phyloP scores from a whole-genome alignment of 768 basidiomycete species.

The Lactarius evosmus region DNA sequence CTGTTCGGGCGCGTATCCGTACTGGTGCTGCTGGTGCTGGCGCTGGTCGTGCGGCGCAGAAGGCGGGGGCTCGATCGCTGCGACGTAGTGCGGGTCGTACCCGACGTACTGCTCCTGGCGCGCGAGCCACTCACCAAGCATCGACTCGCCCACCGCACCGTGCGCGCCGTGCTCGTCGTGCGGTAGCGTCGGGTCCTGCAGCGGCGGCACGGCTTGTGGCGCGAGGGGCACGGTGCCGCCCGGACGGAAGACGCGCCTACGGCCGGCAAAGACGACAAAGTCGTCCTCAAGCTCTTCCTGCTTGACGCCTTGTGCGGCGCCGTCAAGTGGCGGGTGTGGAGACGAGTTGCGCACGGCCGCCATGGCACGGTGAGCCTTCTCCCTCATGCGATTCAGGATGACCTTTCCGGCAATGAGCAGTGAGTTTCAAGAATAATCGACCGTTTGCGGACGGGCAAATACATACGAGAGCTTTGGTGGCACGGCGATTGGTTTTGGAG shows the following conservation, averaged over 20 bases:
- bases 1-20: conserved; percentile 15
- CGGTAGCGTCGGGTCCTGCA: background rate
- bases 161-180: conserved; percentile 10
- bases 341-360: conserved; percentile 40
- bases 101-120: conserved; percentile 12
- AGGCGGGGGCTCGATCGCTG: conserved; percentile 12
- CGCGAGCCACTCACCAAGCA: conserved; percentile 21
- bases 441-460: background rate
- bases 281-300: conserved; percentile 60
- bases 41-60: background rate
- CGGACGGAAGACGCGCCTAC: conserved; percentile 56
- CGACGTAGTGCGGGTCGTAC: conserved; percentile 13
- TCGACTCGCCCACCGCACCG: background rate
- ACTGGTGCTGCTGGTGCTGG: conserved; percentile 12
- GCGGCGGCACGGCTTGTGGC: background rate
- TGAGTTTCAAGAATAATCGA: background rate
- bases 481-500: conserved; percentile 54
- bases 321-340: conserved; percentile 32
- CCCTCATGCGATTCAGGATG: conserved; percentile 55
- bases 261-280: conserved; percentile 65
- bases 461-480: conserved; percentile 62
- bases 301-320: conserved; percentile 51
- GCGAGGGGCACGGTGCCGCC: conserved; percentile 34
- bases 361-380: conserved; percentile 63
- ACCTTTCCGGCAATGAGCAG: conserved; percentile 40